Conservation (phyloP, 139 green algal genomes). For the Gonium pectorale region DNA sequence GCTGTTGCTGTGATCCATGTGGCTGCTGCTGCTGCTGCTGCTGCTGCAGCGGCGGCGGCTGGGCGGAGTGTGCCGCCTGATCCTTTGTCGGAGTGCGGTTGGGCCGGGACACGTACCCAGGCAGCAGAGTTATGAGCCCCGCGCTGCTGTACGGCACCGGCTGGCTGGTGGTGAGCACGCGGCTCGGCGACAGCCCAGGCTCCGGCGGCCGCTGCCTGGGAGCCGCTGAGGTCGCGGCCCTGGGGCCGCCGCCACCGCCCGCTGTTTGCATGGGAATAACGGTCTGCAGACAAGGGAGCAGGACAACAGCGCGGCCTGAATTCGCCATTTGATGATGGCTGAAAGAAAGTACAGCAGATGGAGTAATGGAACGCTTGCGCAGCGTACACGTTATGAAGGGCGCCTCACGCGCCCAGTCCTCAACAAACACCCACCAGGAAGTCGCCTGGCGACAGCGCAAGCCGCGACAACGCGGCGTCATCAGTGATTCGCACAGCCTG, state of each 20-base stretch:
- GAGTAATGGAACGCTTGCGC: no score
- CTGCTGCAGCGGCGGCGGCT: background rate
- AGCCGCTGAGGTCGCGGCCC: background rate
- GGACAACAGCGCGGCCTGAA: no score
- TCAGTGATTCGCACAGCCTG: conserved; percentile 28
- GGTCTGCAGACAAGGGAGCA: background rate
- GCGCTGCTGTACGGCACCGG: conserved; percentile 3
- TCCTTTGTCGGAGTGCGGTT: conserved; percentile 65
- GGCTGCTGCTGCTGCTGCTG: background rate
- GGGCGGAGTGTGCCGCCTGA: background rate
- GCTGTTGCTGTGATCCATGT: background rate
- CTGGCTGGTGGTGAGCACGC: background rate
- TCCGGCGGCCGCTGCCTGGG: background rate
- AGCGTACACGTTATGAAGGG: no score
- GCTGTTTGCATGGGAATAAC: conserved; percentile 1
- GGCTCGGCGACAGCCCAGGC: no score
- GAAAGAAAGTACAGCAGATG: no score
- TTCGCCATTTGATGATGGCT: no score
- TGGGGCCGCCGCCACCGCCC: background rate
- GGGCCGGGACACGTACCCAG: conserved; percentile 73
- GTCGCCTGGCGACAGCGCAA: conserved; percentile 9
- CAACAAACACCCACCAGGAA: no score
- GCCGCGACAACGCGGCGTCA: conserved; percentile 3
- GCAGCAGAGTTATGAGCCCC: conserved; percentile 64
- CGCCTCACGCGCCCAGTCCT: no score